phyloP scores from a whole-genome alignment of 768 basidiomycete species.

The Termitomyces sp. region DNA sequence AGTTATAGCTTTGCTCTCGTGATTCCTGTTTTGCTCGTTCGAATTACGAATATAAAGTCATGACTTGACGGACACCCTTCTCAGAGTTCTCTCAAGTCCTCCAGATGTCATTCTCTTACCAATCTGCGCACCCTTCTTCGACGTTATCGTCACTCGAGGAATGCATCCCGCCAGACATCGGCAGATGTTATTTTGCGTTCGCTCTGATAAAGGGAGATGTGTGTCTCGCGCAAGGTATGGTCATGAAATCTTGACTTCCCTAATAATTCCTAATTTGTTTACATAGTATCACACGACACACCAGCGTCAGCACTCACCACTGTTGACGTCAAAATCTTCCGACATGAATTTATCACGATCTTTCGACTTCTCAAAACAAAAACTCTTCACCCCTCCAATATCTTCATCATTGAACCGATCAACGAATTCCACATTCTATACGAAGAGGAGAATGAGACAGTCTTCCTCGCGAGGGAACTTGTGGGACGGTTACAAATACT shows the following conservation, averaged over 20 bases:
- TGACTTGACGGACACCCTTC: conserved; percentile 22
- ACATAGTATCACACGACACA: conserved; percentile 34
- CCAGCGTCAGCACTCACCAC: conserved; percentile 43
- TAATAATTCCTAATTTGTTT: conserved; percentile 6
- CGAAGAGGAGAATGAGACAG: conserved; percentile 57
- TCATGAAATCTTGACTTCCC: not conserved
- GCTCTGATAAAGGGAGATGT: conserved; percentile 54
- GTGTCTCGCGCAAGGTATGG: conserved; percentile 66
- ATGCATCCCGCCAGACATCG: conserved; percentile 32
- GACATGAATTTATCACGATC: conserved; percentile 63
- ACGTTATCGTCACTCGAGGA: not conserved
- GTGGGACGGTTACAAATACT: conserved; percentile 42
- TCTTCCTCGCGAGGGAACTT: conserved; percentile 53
- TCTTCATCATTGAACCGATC: conserved; percentile 51
- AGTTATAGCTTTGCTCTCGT: conserved; percentile 30
- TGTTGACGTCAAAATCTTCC: conserved; percentile 52
- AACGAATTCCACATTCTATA: conserved; percentile 46
- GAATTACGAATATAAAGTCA: conserved; percentile 32
- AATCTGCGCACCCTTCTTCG: conserved; percentile 6
- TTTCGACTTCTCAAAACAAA: conserved; percentile 49
- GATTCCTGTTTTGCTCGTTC: conserved; percentile 15
- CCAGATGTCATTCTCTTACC: conserved; percentile 13
- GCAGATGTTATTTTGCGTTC: conserved; percentile 48
- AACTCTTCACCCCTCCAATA: conserved; percentile 46
- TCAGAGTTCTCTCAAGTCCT: conserved; percentile 22